phyloP scores from a whole-genome alignment of 805 yeast genomes.

The Ascoidea rubescens region DNA sequence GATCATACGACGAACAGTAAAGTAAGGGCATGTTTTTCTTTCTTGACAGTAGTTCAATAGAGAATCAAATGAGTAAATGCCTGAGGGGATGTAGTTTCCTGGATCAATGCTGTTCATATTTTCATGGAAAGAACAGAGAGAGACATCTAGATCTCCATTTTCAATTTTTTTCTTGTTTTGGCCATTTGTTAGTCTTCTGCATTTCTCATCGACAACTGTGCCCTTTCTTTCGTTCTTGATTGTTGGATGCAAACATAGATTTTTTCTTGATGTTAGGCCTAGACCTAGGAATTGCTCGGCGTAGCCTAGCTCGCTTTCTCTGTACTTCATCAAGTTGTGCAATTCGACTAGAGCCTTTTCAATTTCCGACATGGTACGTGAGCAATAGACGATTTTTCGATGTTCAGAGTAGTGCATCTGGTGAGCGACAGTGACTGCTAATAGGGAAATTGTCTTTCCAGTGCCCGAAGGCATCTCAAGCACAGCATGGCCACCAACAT shows the following conservation, averaged over 20 bases:
- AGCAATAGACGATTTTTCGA: slow-evolving; percentile 87
- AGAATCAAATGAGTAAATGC: slow-evolving; percentile 89
- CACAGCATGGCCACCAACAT: slow-evolving; percentile 93
- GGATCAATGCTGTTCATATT: slow-evolving; percentile 79
- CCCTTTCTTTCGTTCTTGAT: slow-evolving; percentile 87
- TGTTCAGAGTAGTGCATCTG: slow-evolving; percentile 93
- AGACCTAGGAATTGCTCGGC: slow-evolving; percentile 87
- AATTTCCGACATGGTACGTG: slow-evolving; percentile 99
- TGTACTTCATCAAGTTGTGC: slow-evolving; percentile 73
- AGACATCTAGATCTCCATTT: slow-evolving; percentile 41
- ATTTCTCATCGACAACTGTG: slow-evolving; percentile 85
- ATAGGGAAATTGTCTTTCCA: slow-evolving; percentile 87
- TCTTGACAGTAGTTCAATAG: slow-evolving; percentile 64
- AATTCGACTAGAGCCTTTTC: slow-evolving; percentile 93
- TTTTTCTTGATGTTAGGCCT: slow-evolving; percentile 90
- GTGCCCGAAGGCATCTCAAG: slow-evolving; percentile 99
- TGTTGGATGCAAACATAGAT: slow-evolving; percentile 80
- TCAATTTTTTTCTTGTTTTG: slow-evolving; percentile 57
- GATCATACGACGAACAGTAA: slow-evolving; percentile 96
- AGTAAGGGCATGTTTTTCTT: slow-evolving; percentile 85
- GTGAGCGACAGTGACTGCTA: slow-evolving; percentile 87
- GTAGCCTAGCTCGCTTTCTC: slow-evolving; percentile 72
- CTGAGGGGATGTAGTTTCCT: slow-evolving; percentile 77
- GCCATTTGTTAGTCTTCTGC: slow-evolving; percentile 91
- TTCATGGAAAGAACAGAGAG: slow-evolving; percentile 81